Base-by-base conservation (phyloP, 176 grass and related monocot genomes). In the Chloris gayana region DNA sequence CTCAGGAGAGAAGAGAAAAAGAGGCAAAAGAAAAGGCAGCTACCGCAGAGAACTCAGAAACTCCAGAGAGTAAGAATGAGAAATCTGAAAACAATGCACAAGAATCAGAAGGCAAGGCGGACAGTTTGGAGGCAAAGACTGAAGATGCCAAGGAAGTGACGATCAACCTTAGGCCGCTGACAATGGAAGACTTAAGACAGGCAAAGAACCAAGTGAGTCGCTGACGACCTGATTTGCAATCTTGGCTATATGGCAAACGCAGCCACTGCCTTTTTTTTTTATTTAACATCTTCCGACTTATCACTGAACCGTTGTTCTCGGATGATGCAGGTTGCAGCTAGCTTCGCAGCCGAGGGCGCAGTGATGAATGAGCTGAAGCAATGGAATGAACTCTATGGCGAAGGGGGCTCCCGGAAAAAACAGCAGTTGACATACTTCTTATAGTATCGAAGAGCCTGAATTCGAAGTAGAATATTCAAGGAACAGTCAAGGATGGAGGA, bases 341-440 rank as follows among this genome's bases (percentile, higher is more conserved):
- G 96, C 90, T 99, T 99, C 85, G 90, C 88, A 0, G 15, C 82
- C 0, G 96, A 99, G 82, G 90, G 90, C 53, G 89, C 88, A 2
- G 86, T 91, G 13, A 99, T 99, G 92, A 93, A 79, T 58, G 96
- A 99, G 75, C 87, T 99, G 44, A 99, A 90, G 87, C 88, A 99
- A 60, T 99, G 96, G 96, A 99, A 99, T 54, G 88, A 95, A 18
- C 82, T 91, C 33, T 95, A 75, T 0, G 96, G 96, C 9, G 92
- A 99, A 73, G 96, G 92, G 1, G 96, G 96, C 57, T 95, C 96
- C 41, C 89, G 96, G 79, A 99, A 99, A 69, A 99, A 87, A 80
- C 88, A 95, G 26, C 96, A 99, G 32, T 67, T 99, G 50, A 89
- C 96, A 0, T 99, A 99, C 78, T 99, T 99, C 69, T 84, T 95